Base-by-base conservation (phyloP, 1,139 yeast genomes). In the Lodderomyces margitis region DNA sequence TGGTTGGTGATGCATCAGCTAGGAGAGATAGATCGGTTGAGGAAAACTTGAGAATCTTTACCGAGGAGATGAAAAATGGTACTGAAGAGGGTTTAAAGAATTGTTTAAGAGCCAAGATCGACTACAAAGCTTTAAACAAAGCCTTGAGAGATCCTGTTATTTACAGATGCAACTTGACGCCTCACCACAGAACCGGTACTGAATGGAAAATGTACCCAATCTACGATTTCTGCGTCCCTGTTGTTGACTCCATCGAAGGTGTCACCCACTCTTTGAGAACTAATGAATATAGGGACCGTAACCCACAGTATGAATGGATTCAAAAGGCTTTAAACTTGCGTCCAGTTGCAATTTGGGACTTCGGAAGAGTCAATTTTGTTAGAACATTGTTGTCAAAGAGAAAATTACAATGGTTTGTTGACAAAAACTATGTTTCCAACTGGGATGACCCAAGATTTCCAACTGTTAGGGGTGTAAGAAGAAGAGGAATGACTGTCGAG, bases 361-460 rank as follows among this genome's bases (percentile, higher is more conserved):
- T 92, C 59, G 94, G 95, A 49, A 83, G 98, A 69, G 91, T 92
- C 59, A 92, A 91, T 77, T 91, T 92, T 59, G 88, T 91, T 47
- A 83, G 97, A 74, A 92, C 98, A 21, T 74, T 92, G 60, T 74
- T 92, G 50, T 87, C 96, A 47, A 92, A 92, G 83, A 85, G 98
- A 75, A 92, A 92, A 75, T 76, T 92, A 59, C 98, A 92, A 73
- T 91, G 97, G 97, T 88, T 92, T 66, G 98, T 92, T 50, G 97
- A 92, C 73, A 84, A 87, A 64, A 71, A 78, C 32, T 75, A 83
- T 55, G 98, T 92, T 46, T 58, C 78, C 28, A 89, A 88, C 69
- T 92, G 98, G 98, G 96, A 91, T 61, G 98, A 92, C 68, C 98
- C 98, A 56, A 80, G 98, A 66, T 92, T 92, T 89, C 98, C 98